Conservation (phyloP, 2,329 filamentous ascomycete species). For the Colletotrichum sp. region DNA sequence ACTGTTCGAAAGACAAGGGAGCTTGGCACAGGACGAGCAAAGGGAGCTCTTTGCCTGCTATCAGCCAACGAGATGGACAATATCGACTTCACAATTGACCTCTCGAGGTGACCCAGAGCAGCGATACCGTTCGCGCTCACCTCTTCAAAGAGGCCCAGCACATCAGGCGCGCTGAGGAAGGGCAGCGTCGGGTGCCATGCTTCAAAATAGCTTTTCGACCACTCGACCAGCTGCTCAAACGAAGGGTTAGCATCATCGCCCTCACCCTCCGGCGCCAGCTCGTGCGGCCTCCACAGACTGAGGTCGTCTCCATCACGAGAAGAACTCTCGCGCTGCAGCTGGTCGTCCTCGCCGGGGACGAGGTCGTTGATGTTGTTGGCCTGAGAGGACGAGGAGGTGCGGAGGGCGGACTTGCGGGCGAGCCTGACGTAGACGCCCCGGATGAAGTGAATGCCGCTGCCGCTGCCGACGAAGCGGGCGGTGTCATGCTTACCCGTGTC, state of each 20-base stretch:
- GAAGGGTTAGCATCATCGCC: slow-evolving; percentile 22
- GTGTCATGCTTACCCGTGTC: slow-evolving; percentile 49
- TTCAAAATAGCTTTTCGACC: slow-evolving; percentile 59
- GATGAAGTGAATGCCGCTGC: slow-evolving; percentile 65
- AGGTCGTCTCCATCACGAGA: slow-evolving; percentile 23
- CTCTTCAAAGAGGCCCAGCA: slow-evolving; percentile 51
- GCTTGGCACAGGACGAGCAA: slow-evolving; percentile 39
- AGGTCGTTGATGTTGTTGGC: slow-evolving; percentile 36
- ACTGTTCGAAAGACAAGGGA: slow-evolving; percentile 51
- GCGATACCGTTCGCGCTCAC: slow-evolving; percentile 36
- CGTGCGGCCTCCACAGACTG: slow-evolving; percentile 40
- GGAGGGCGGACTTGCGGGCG: slow-evolving; percentile 28
- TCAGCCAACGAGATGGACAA: slow-evolving; percentile 60
- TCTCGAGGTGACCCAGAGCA: slow-evolving; percentile 37
- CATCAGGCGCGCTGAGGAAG: slow-evolving; percentile 58
- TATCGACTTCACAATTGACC: slow-evolving; percentile 51
- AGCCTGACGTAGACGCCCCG: slow-evolving; percentile 58
- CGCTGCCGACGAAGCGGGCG: slow-evolving; percentile 61
- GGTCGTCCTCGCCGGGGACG: slow-evolving; percentile 64
- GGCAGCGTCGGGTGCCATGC: slow-evolving; percentile 64
- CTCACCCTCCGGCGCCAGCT: slow-evolving; percentile 26
- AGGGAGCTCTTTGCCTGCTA: slow-evolving; percentile 43
- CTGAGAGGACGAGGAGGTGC: background rate
- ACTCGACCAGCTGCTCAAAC: slow-evolving; percentile 54
- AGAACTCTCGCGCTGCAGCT: slow-evolving; percentile 31